Conservation (phyloP, 2,329 filamentous ascomycete genomes). For the Venturiaceae sp. region DNA sequence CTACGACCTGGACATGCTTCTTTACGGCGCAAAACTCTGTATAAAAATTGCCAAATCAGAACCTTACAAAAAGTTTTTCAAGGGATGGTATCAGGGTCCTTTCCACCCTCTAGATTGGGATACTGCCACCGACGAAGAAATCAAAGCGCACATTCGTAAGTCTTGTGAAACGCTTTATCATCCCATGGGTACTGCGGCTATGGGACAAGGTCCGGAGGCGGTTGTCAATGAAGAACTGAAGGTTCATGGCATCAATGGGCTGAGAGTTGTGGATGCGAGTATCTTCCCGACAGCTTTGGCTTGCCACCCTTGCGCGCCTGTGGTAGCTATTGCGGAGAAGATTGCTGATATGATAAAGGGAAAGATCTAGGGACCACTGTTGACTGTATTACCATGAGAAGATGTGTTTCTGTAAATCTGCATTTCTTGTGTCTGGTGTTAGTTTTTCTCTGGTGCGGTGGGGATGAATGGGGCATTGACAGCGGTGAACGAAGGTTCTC, state of each 20-base stretch:
- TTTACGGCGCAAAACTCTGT: background rate
- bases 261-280: slow-evolving; percentile 28
- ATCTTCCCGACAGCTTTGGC: slow-evolving; percentile 23
- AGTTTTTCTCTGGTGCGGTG: too few relatives aligned
- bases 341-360: slow-evolving; percentile 6
- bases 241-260: slow-evolving; percentile 20
- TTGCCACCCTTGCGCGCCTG: slow-evolving; percentile 10
- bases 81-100: slow-evolving; percentile 2
- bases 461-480: too few relatives aligned
- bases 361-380: background rate
- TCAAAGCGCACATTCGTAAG: slow-evolving; percentile 1
- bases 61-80: background rate
- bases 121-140: slow-evolving; percentile 2
- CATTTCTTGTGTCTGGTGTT: too few relatives aligned
- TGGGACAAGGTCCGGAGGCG: slow-evolving; percentile 20
- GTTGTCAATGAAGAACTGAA: slow-evolving; percentile 22
- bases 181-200: slow-evolving; percentile 22
- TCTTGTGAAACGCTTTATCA: slow-evolving; percentile 15
- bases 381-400: too few relatives aligned
- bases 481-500: too few relatives aligned
- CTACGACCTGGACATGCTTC: background rate
- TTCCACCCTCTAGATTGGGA: slow-evolving; percentile 3
- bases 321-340: slow-evolving; percentile 9
- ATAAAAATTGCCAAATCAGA: slow-evolving; percentile 1
- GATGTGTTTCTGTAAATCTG: too few relatives aligned